Conservation (phyloP, 371 early-diverging fungal species). For the Ordospora colligata region DNA sequence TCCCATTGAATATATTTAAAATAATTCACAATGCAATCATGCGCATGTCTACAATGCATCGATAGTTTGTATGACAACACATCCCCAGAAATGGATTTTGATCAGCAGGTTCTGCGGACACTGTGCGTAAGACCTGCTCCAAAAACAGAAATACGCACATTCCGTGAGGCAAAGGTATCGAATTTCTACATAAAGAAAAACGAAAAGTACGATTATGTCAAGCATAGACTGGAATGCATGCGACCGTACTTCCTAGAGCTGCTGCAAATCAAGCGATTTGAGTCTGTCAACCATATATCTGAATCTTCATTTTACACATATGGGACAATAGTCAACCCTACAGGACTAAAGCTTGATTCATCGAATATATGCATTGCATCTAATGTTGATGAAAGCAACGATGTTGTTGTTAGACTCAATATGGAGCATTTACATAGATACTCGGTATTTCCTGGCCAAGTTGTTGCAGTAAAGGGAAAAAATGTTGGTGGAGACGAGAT, state of each 20-base stretch:
- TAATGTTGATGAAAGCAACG: constrained; percentile 33
- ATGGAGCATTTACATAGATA: constrained; percentile 21
- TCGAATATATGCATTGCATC: constrained; percentile 14
- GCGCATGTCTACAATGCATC: not conserved
- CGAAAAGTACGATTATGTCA: constrained; percentile 30
- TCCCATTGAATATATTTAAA: not conserved
- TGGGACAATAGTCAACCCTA: constrained; percentile 29
- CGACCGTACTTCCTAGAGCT: constrained; percentile 27
- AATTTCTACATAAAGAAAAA: constrained; percentile 39
- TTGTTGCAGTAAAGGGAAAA: constrained; percentile 46
- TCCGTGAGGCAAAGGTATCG: too few relatives aligned
- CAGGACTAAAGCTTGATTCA: not conserved
- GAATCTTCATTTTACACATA: constrained; percentile 20
- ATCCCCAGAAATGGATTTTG: constrained; percentile 7
- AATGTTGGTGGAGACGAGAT: constrained; percentile 38
- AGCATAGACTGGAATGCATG: constrained; percentile 17
- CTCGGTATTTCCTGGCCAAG: constrained; percentile 47
- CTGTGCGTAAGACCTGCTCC: not conserved
- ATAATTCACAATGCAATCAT: not conserved
- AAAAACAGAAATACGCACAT: not conserved
- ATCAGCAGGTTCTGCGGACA: not conserved
- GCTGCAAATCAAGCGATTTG: constrained; percentile 24
- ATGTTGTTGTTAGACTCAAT: constrained; percentile 31
- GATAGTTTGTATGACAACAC: not conserved
- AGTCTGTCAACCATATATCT: constrained; percentile 11